Base-by-base conservation (phyloP, 768 basidiomycete genomes). In the Lentinula guzmanii region DNA sequence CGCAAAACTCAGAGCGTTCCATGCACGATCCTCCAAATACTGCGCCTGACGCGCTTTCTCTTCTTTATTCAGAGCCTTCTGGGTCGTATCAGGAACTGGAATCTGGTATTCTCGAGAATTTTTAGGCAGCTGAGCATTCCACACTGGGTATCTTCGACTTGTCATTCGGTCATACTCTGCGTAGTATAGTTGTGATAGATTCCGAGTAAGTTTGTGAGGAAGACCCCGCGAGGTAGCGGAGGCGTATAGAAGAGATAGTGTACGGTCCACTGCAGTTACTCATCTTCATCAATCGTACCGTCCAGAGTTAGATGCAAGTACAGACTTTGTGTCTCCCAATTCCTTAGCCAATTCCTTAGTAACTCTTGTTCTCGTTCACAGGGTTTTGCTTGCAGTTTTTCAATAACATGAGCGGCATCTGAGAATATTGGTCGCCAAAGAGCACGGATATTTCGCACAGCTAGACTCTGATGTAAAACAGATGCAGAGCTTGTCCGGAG, bases 201-300 rank as follows among this genome's bases (percentile, higher is more conserved):
- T 89, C 16, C 79, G 79, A 5, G 86, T 84, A 5, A 85, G 65
- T 61, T 73, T 74, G 67, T 89, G 86, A 10, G 88, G 70, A 13
- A 88, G 71, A 13, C 90, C 90, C 31, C 87, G 82, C 37, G 83
- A 80, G 61, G 77, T 75, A 3, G 82, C 80, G n/a, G 90, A 86
- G 31, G 77, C 82, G 71, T 83, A 79, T 51, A 91, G 69, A 8
- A 91, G 65, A 35, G 77, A 76, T 43, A 91, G 76, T 0, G 89
- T 90, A 62, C 78, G 80, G 66, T 91, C 89, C 71, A 89, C 90
- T 92, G 62, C 6, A 46, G 31, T 54, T 56, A 5, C 37, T 8
- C 9, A 5, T 39, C 37, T 13, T 15, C 2, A 46, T 41, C 8
- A 35, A 28, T 42, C 11, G 56, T 46, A 42, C 37, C 59, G 51